Conservation (phyloP, 2,329 filamentous ascomycete genomes). For the Xylariaceae sp. region DNA sequence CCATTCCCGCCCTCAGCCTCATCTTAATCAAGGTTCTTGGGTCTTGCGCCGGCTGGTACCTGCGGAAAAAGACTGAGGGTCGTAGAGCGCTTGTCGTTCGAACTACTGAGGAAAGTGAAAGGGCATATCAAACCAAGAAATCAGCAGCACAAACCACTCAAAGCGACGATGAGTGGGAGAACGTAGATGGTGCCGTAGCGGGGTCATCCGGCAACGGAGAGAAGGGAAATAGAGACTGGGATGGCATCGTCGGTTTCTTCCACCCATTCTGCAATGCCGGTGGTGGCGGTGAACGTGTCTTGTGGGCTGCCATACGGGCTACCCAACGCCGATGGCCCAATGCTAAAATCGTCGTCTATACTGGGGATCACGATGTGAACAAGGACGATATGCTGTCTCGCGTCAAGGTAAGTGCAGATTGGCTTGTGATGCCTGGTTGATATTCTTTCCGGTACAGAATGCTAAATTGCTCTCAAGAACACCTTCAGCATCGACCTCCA, state of each 20-base stretch:
- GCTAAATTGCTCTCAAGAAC: conserved; percentile 45
- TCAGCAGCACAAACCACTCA: conserved; percentile 8
- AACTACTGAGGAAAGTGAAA: conserved; percentile 43
- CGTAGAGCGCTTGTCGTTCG: conserved; percentile 55
- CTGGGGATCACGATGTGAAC: conserved; percentile 84
- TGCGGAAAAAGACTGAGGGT: conserved; percentile 61
- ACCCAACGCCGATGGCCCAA: conserved; percentile 86
- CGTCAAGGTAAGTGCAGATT: conserved; percentile 56
- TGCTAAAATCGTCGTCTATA: conserved; percentile 89
- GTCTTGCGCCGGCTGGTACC: conserved; percentile 52
- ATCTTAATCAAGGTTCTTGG: conserved; percentile 39
- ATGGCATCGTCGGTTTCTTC: conserved; percentile 90
- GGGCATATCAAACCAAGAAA: conserved; percentile 30
- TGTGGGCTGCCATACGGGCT: conserved; percentile 91
- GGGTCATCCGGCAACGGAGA: conserved; percentile 35
- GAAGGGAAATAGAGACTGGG: conserved; percentile 60
- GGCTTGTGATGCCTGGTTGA: background rate
- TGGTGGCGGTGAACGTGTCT: conserved; percentile 88
- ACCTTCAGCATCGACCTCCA: conserved; percentile 93
- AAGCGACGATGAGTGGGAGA: conserved; percentile 66
- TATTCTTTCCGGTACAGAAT: background rate
- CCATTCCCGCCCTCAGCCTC: conserved; percentile 27
- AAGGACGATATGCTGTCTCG: conserved; percentile 74
- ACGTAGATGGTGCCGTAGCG: conserved; percentile 50
- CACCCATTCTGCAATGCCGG: conserved; percentile 98